Conservation (phyloP, 1,139 yeast species). For the Trichomonascaceae sp. region DNA sequence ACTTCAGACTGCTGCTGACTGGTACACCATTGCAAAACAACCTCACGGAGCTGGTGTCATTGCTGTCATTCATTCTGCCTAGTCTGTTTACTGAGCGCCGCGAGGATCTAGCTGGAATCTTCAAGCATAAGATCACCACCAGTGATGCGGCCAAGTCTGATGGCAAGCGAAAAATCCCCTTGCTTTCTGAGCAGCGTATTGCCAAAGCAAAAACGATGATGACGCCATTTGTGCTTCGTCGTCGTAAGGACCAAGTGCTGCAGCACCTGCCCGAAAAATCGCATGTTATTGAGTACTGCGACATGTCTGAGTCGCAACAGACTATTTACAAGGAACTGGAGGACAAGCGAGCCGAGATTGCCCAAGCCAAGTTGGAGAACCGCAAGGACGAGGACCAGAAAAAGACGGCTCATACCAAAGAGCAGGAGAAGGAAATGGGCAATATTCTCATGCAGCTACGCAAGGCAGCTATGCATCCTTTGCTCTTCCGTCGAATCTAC, state of each 20-base stretch:
- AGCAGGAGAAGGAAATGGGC: constrained; percentile 28
- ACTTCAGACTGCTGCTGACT: constrained; percentile 72
- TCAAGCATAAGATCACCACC: constrained; percentile 73
- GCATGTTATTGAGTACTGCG: constrained; percentile 53
- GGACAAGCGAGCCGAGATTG: constrained; percentile 35
- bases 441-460: constrained; percentile 89
- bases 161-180: constrained; percentile 29
- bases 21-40: constrained; percentile 97
- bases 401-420: constrained; percentile 8
- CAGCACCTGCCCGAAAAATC: constrained; percentile 73
- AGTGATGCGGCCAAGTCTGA: constrained; percentile 38
- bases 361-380: constrained; percentile 14
- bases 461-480: constrained; percentile 93
- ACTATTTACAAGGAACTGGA: constrained; percentile 49
- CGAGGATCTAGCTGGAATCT: constrained; percentile 69
- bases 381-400: constrained; percentile 22
- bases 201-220: constrained; percentile 92
- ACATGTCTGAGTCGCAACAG: constrained; percentile 43
- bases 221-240: constrained; percentile 91
- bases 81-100: constrained; percentile 64
- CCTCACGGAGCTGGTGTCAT: constrained; percentile 74
- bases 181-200: constrained; percentile 82
- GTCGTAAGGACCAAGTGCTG: constrained; percentile 85
- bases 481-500: constrained; percentile 65
- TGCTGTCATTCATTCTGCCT: constrained; percentile 85